phyloP scores from a whole-genome alignment of 73 alveolate genomes.

The Uronychia setigera region DNA sequence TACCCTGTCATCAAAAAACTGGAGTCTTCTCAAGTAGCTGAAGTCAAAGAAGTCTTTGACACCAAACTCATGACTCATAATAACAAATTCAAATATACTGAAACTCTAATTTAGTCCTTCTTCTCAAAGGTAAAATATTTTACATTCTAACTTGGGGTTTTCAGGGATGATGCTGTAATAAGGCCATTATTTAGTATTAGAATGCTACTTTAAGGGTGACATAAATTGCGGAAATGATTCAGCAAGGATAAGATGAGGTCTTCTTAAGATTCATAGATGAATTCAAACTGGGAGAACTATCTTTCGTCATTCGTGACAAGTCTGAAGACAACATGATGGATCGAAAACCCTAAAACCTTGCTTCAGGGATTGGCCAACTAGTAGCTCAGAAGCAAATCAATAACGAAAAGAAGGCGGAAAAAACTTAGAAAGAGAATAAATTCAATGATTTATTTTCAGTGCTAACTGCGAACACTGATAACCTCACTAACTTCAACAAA shows the following conservation, averaged over 20 bases:
- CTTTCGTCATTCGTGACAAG: background rate
- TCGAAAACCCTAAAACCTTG: no score
- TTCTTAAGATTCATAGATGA: background rate
- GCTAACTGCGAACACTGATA: background rate
- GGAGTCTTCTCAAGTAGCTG: background rate
- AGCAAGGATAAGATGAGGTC: background rate
- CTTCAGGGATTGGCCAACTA: no score
- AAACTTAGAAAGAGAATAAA: background rate
- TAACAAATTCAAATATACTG: no score
- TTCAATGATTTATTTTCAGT: background rate
- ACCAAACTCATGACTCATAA: background rate
- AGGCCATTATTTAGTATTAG: no score
- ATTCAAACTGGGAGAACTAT: background rate
- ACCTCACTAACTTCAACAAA: background rate
- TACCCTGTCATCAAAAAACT: background rate
- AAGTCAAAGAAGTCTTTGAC: background rate
- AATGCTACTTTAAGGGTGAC: background rate
- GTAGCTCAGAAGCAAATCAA: no score
- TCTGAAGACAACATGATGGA: background rate
- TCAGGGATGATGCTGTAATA: no score
- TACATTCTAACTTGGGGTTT: no score
- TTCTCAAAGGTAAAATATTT: no score
- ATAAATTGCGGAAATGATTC: background rate
- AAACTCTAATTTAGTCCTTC: no score
- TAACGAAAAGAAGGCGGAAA: background rate